Percentiles rank a stretch among this genome's conserved stretches.
Evolutionary conservation across 495 filamentous ascomycete species (phyloP).

Genomic region (Choiromyces venosus): DNA sequence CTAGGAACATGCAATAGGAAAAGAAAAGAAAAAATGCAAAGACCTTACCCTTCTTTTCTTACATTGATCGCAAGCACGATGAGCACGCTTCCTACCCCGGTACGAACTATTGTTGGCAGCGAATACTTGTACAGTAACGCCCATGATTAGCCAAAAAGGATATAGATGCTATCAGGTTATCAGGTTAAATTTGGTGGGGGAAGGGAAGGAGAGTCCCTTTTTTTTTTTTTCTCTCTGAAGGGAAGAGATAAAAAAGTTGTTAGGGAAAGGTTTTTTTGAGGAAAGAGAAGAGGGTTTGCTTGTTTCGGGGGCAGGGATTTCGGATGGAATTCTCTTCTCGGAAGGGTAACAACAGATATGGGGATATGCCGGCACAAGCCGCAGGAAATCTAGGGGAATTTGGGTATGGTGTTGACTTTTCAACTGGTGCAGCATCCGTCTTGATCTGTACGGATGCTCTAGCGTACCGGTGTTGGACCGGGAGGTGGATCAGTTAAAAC

Average conservation of each 20-base stretch:
- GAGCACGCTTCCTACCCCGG: conserved; percentile 32
- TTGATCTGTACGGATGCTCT: background rate
- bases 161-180: too few species aligned
- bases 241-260: background rate
- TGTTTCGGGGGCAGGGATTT: background rate
- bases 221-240: background rate
- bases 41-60: conserved; percentile 36
- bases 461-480: too few species aligned
- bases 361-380: background rate
- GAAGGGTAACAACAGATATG: background rate
- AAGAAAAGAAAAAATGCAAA: background rate
- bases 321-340: background rate
- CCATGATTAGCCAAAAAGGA: conserved; percentile 12
- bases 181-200: background rate
- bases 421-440: too few species aligned
- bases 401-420: background rate
- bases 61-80: conserved; percentile 38
- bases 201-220: conserved; percentile 8
- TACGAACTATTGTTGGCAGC: conserved; percentile 41
- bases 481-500: background rate
- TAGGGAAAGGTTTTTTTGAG: background rate
- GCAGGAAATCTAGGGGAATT: background rate
- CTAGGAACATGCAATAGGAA: background rate
- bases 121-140: conserved; percentile 28
- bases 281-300: background rate